These are phyloP conservation scores for Xylaria sp. DNA, from an alignment of 2,329 filamentous ascomycete genomes.

Conservation along the genomic window DNA sequence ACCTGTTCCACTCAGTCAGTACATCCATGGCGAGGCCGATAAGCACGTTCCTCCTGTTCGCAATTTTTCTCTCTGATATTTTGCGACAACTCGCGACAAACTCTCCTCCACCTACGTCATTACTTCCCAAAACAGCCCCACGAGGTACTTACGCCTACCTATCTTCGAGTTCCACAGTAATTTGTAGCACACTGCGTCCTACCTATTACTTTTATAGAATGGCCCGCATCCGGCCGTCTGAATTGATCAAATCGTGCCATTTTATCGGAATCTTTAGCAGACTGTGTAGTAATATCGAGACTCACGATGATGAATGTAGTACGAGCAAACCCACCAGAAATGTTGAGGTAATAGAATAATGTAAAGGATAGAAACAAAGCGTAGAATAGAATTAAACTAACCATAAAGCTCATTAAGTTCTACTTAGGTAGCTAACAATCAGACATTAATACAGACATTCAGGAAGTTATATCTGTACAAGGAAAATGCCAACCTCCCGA, in stretches of 20 bases:
- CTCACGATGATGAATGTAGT: background rate
- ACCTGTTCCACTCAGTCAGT: no score
- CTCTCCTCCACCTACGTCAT: slow-evolving; percentile 34
- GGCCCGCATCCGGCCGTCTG: slow-evolving; percentile 14
- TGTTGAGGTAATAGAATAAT: no score
- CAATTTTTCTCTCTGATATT: slow-evolving; percentile 6
- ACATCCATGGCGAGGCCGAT: background rate
- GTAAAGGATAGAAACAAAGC: no score
- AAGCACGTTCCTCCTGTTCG: background rate
- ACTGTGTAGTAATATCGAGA: background rate
- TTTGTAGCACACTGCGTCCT: background rate
- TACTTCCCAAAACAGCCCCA: slow-evolving; percentile 29
- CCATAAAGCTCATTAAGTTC: no score
- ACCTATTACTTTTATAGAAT: slow-evolving; percentile 6
- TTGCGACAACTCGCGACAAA: slow-evolving; percentile 3
- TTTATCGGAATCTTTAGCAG: background rate
- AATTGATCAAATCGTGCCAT: slow-evolving; percentile 11
- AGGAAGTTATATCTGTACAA: no score
- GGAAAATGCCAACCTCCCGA: no score
- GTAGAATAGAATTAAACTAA: no score
- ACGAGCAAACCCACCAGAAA: background rate
- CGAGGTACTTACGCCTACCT: background rate
- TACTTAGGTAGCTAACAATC: no score
- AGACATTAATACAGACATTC: no score
- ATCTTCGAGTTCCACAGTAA: slow-evolving; percentile 16